phyloP scores from a whole-genome alignment of 805 yeast genomes.

The Yamadazyma nakazawae region DNA sequence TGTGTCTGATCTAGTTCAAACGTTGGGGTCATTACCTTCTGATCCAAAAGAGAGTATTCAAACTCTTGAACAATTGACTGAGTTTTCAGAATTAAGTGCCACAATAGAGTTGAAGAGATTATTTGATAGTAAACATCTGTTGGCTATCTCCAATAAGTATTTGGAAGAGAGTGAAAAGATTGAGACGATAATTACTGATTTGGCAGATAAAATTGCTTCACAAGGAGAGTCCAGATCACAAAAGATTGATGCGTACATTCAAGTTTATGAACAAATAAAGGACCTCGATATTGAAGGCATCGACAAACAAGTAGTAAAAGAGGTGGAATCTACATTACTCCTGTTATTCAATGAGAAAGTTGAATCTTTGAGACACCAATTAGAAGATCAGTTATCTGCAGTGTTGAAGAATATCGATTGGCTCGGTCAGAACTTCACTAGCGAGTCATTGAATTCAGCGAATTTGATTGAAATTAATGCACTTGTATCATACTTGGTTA shows the following conservation, averaged over 20 bases:
- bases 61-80: slow-evolving; percentile 12
- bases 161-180: slow-evolving; percentile 9
- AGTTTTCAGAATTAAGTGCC: slow-evolving; percentile 17
- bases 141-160: slow-evolving; percentile 2
- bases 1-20: slow-evolving; percentile 11
- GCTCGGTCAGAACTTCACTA: slow-evolving; percentile 18
- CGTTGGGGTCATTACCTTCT: neutral
- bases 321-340: slow-evolving; percentile 2
- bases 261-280: slow-evolving; percentile 7
- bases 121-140: slow-evolving; percentile 3
- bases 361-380: slow-evolving; percentile 4
- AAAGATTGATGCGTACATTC: neutral
- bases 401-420: slow-evolving; percentile 19
- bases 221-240: neutral
- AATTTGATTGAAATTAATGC: slow-evolving; percentile 6
- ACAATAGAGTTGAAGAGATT: slow-evolving; percentile 14
- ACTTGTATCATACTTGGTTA: slow-evolving; percentile 19
- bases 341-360: slow-evolving; percentile 9
- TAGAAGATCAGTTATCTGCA: slow-evolving; percentile 13
- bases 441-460: slow-evolving; percentile 1
- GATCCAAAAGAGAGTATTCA: slow-evolving; percentile 3
- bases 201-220: neutral
- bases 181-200: neutral
- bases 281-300: slow-evolving; percentile 3
- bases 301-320: neutral